Conservation (phyloP, 1,284 basidiomycete genomes). For the Cutaneotrichosporon sp. region DNA sequence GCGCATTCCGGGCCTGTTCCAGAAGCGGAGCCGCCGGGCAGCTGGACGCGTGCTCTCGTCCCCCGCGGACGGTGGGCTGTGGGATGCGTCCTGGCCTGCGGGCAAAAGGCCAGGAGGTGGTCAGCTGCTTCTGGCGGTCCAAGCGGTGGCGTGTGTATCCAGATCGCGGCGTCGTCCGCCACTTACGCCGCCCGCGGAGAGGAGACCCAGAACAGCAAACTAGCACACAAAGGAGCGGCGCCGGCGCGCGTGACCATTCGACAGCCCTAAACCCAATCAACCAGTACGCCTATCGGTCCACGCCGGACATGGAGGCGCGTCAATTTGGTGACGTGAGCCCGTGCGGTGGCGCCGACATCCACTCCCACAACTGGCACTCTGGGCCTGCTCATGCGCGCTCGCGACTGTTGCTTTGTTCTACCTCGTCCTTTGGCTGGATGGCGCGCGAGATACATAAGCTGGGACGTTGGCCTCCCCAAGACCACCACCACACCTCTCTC, state of each 20-base stretch:
- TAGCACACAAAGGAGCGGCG: background rate
- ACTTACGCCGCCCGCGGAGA: too few species aligned
- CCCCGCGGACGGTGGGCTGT: background rate
- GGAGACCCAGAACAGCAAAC: background rate
- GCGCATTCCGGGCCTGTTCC: background rate
- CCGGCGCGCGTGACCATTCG: background rate
- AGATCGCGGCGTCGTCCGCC: background rate
- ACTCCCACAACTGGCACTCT: too few species aligned
- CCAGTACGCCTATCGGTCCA: background rate
- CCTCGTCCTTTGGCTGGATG: background rate
- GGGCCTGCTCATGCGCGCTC: too few species aligned
- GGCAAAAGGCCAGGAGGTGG: background rate
- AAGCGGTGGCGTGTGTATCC: background rate
- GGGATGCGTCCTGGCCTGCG: background rate
- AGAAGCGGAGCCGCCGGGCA: background rate
- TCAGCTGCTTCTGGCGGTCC: background rate
- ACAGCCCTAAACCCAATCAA: background rate
- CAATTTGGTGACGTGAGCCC: background rate
- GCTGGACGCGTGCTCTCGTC: background rate
- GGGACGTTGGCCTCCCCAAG: background rate
- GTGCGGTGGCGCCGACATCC: conserved; percentile 4
- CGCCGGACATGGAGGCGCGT: background rate
- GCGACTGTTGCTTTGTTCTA: background rate
- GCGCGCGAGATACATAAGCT: background rate
- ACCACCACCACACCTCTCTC: background rate